phyloP scores from a whole-genome alignment of 2,329 filamentous ascomycete genomes.

The Zymoseptoria crescenta region DNA sequence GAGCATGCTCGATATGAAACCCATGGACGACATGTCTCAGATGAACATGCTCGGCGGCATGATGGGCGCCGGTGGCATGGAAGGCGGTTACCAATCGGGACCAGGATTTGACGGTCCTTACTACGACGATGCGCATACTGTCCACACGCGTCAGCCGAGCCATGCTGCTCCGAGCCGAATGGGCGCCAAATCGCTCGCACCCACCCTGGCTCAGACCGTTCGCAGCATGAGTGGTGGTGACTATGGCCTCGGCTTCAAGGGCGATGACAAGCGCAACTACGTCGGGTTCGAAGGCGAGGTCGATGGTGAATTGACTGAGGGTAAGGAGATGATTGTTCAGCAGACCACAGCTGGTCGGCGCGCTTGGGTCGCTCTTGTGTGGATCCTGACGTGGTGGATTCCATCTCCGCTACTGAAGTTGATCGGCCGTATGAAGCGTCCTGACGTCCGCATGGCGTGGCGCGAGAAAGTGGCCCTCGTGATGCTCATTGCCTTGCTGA shows the following conservation, averaged over 20 bases:
- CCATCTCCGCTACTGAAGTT: constrained; percentile 75
- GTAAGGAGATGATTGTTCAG: constrained; percentile 67
- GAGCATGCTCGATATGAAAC: constrained; percentile 85
- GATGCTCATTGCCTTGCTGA: constrained; percentile 71
- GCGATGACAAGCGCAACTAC: constrained; percentile 67
- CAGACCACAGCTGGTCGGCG: constrained; percentile 57
- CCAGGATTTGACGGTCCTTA: constrained; percentile 35
- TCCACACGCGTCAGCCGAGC: constrained; percentile 48
- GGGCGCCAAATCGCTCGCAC: constrained; percentile 40
- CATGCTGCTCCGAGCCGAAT: constrained; percentile 38
- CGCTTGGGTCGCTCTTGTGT: constrained; percentile 73
- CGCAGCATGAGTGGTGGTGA: constrained; percentile 54
- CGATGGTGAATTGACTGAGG: constrained; percentile 70
- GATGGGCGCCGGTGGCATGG: no score
- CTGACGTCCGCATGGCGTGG: constrained; percentile 95
- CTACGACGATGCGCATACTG: constrained; percentile 55
- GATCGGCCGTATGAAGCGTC: constrained; percentile 90
- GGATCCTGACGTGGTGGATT: constrained; percentile 88
- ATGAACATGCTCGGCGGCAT: constrained; percentile 47
- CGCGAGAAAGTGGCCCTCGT: constrained; percentile 86
- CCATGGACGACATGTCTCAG: constrained; percentile 39
- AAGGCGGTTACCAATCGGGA: constrained; percentile 59
- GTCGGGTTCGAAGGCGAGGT: constrained; percentile 63
- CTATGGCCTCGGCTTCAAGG: constrained; percentile 81
- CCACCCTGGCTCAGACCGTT: constrained; percentile 54